These are phyloP conservation scores for Tagetes patula DNA, from an alignment of 129 eudicot genomes.

Conservation along the genomic window DNA sequence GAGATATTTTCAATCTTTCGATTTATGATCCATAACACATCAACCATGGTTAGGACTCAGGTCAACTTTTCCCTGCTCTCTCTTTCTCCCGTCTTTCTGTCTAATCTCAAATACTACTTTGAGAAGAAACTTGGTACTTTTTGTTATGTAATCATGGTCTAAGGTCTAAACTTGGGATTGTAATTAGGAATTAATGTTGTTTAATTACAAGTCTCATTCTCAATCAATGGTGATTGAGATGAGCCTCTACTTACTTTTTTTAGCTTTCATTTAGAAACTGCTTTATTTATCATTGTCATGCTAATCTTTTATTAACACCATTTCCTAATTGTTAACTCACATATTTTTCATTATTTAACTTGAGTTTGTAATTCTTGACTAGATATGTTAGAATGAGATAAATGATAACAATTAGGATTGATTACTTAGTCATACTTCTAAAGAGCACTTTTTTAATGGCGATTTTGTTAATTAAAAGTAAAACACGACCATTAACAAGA, in stretches of 20 bases:
- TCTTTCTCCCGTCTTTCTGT: constrained; percentile 11
- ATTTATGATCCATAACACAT: constrained; percentile 59
- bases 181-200: constrained; percentile 53
- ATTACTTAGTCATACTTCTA: too few relatives aligned
- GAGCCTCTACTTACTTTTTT: constrained; percentile 40
- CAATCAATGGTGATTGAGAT: constrained; percentile 43
- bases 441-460: too few relatives aligned
- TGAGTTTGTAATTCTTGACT: neutral
- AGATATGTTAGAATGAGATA: neutral
- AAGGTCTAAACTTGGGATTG: constrained; percentile 45
- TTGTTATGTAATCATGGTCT: constrained; percentile 45
- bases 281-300: constrained; percentile 27
- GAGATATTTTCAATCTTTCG: constrained; percentile 68
- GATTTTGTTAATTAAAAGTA: too few relatives aligned
- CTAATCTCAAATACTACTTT: constrained; percentile 27
- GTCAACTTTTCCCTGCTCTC: constrained; percentile 42
- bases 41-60: constrained; percentile 98
- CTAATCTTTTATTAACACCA: constrained; percentile 13
- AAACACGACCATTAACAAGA: too few relatives aligned
- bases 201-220: constrained; percentile 40
- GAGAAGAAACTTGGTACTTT: constrained; percentile 42
- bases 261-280: constrained; percentile 24
- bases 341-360: neutral
- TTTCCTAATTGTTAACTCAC: constrained; percentile 1
- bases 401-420: too few relatives aligned